Base-by-base conservation (phyloP, 169 alveolate species). In the Cryptosporidium felis region DNA sequence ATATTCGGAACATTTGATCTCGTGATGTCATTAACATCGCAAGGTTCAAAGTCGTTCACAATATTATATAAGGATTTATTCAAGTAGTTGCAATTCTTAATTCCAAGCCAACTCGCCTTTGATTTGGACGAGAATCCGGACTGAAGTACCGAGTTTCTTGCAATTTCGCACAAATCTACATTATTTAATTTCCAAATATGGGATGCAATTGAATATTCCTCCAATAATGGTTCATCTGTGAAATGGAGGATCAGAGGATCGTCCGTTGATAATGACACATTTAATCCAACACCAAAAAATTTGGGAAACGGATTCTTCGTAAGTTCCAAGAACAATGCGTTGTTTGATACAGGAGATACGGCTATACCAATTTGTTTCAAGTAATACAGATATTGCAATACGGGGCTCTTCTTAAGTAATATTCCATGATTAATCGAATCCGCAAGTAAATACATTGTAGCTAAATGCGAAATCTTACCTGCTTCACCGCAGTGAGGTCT, bases 401-500 rank as follows among this genome's bases (percentile, higher is more conserved):
- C 97, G 5, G 97, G 97, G 41, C 92, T 85, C 40, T 92, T 91
- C 62, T 93, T 91, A 51, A 92, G 82, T 81, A 88, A 51, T 49
- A 96, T 92, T 40, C 98, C 98, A 81, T 96, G 98, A 82, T 94
- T 94, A 53, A 96, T 94, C n/a, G 95, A 88, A 62, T 95, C 93
- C 10, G 97, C 95, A 14, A 93, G 51, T 82, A 96, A 80, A 80
- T 89, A 95, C 81, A 94, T 94, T 49, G 96, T 88, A 41, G 95
- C 96, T 59, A 96, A 80, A 49, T 96, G 98, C 51, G 93, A 92
- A 2, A 92, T 85, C 65, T 92, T 91, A 5, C 98, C 98, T 21
- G 97, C 95, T 80, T 96, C 98, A 26, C 98, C 98, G 82, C 97
- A 93, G 91, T 96, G 98, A 32, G 98, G 98, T 62, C 98, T 91